A percentile compares a stretch with the other conserved stretches of the same genome.
phyloP scores from a whole-genome alignment of 179 eudicot species.

The Silene coronaria region DNA sequence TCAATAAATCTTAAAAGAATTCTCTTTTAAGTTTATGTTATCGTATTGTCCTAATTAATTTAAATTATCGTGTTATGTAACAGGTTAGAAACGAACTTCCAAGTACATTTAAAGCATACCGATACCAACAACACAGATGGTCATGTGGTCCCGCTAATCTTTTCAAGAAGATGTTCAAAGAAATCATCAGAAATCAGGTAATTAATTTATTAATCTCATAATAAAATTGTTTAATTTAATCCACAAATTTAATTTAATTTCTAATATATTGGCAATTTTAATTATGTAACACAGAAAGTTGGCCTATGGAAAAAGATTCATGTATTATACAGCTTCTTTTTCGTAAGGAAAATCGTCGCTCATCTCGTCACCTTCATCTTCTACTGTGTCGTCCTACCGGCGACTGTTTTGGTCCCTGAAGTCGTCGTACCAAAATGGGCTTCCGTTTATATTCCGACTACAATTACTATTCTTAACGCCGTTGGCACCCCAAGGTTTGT shows the following conservation, averaged over 20 bases:
- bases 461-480: conserved; percentile 64
- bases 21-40: too few species aligned
- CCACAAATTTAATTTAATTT: neutral
- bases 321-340: conserved; percentile 84
- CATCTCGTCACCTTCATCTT: conserved; percentile 74
- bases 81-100: conserved; percentile 70
- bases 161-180: conserved; percentile 50
- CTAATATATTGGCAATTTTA: neutral
- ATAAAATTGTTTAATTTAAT: too few species aligned
- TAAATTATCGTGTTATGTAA: neutral
- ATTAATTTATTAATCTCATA: neutral
- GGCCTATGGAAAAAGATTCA: conserved; percentile 67
- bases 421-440: conserved; percentile 77
- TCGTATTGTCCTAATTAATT: neutral
- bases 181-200: conserved; percentile 56
- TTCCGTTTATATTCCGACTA: conserved; percentile 63
- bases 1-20: too few species aligned
- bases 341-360: conserved; percentile 65
- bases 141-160: conserved; percentile 73
- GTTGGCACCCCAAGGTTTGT: conserved; percentile 72
- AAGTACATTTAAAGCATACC: conserved; percentile 62
- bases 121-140: conserved; percentile 73
- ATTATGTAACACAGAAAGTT: conserved; percentile 54
- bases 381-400: conserved; percentile 66
- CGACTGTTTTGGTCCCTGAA: conserved; percentile 67